These are phyloP conservation scores for Xylaria telfairii DNA, from an alignment of 495 filamentous ascomycete species.

Conservation along the genomic window DNA sequence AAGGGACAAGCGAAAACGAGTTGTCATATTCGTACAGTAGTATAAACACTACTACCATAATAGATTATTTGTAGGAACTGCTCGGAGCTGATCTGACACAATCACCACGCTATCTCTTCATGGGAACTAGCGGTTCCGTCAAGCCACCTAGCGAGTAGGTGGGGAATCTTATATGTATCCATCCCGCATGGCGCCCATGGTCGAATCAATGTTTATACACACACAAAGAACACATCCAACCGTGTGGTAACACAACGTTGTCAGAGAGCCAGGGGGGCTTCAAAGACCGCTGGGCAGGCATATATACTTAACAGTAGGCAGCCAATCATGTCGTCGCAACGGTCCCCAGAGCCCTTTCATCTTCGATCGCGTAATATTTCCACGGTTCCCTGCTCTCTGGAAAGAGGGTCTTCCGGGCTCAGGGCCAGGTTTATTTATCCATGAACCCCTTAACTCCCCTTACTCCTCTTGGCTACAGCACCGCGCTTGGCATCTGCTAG, in stretches of 20 bases:
- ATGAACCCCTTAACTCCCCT: too few species aligned
- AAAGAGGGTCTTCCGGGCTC: not conserved
- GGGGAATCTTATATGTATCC: conserved; percentile 12
- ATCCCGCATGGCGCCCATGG: conserved; percentile 19
- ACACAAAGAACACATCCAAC: not conserved
- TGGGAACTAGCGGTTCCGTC: not conserved
- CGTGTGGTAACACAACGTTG: not conserved
- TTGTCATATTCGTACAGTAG: too few species aligned
- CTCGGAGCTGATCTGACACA: not conserved
- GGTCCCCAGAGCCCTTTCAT: not conserved
- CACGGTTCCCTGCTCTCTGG: not conserved
- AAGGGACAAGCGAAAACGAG: too few species aligned
- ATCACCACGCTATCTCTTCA: not conserved
- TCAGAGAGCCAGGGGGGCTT: not conserved
- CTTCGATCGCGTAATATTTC: conserved; percentile 12
- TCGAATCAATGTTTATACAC: not conserved
- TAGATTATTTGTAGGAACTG: too few species aligned
- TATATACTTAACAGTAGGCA: too few species aligned
- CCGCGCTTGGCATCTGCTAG: not conserved
- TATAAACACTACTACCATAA: too few species aligned
- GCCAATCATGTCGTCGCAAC: not conserved
- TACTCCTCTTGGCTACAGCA: not conserved
- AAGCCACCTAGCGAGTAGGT: not conserved
- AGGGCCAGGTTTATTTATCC: not conserved
- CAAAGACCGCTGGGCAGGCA: too few species aligned